phyloP scores from a whole-genome alignment of 2,329 filamentous ascomycete species.

The Xylaria sp. region DNA sequence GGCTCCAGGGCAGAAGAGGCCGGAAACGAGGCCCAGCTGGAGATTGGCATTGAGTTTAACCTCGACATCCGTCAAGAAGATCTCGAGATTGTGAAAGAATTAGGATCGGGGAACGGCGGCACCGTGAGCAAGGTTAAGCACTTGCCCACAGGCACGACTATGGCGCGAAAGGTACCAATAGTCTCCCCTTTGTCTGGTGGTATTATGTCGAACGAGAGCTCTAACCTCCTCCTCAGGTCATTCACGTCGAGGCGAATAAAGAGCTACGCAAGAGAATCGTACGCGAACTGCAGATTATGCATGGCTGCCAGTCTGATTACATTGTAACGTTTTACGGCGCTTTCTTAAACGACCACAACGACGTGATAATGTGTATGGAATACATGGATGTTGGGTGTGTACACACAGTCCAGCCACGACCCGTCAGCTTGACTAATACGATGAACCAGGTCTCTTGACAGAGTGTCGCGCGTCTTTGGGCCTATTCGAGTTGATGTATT shows the following conservation, averaged over 20 bases:
- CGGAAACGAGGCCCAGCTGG: conserved; percentile 72
- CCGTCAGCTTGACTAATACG: conserved; percentile 42
- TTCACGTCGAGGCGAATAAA: conserved; percentile 97
- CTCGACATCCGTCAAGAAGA: conserved; percentile 92
- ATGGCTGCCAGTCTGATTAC: conserved; percentile 95
- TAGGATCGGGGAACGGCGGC: conserved; percentile 95
- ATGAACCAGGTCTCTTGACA: conserved; percentile 80
- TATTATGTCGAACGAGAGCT: neutral
- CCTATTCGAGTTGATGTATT: conserved; percentile 95
- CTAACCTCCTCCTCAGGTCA: conserved; percentile 71
- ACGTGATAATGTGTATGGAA: conserved; percentile 99
- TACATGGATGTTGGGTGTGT: conserved; percentile 98
- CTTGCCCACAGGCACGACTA: conserved; percentile 91
- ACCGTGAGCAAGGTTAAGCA: conserved; percentile 99
- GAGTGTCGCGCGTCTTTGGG: conserved; percentile 93
- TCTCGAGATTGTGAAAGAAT: conserved; percentile 90
- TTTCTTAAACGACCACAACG: conserved; percentile 94
- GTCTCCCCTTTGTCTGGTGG: neutral
- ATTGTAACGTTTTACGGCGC: conserved; percentile 99
- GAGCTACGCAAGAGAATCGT: conserved; percentile 97
- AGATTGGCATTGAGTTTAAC: conserved; percentile 98
- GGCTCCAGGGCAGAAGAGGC: conserved; percentile 61
- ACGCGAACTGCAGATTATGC: conserved; percentile 97
- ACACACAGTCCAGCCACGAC: conserved; percentile 11
- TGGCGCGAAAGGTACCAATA: conserved; percentile 89